These are phyloP conservation scores for Euphorbia tirucalli DNA, from an alignment of 345 rosid genomes.

Conservation along the genomic window DNA sequence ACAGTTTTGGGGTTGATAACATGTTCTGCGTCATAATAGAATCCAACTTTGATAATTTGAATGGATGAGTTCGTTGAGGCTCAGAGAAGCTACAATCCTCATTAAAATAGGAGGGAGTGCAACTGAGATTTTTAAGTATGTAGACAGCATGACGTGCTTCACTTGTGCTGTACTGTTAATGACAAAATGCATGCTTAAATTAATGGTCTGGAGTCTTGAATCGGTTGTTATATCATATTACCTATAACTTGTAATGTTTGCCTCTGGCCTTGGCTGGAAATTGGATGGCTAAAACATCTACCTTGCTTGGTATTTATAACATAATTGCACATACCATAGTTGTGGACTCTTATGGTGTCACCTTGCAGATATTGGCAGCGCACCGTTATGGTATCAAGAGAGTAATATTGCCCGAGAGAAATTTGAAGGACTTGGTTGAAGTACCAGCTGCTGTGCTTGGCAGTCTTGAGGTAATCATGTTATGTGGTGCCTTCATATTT, in stretches of 20 bases:
- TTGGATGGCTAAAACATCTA: no score
- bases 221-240: not conserved
- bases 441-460: conserved; percentile 85
- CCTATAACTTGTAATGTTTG: no score
- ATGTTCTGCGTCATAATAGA: not conserved
- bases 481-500: no score
- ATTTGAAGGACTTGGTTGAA: conserved; percentile 88
- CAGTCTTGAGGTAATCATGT: conserved; percentile 65
- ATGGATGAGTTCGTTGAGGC: not conserved
- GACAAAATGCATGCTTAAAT: not conserved
- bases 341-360: not conserved
- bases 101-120: no score
- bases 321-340: not conserved
- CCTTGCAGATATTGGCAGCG: conserved; percentile 85
- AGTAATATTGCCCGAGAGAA: conserved; percentile 93
- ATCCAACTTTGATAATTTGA: not conserved
- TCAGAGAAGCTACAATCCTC: no score
- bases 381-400: conserved; percentile 88
- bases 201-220: not conserved
- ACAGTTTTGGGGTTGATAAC: not conserved
- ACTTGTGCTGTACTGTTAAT: no score
- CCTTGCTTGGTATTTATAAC: not conserved
- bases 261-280: no score
- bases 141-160: not conserved
- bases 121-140: no score